A percentile compares a stretch with the other conserved stretches of the same genome.
phyloP scores from a whole-genome alignment of 148 eudicot genomes.

The Nepenthes gracilis region DNA sequence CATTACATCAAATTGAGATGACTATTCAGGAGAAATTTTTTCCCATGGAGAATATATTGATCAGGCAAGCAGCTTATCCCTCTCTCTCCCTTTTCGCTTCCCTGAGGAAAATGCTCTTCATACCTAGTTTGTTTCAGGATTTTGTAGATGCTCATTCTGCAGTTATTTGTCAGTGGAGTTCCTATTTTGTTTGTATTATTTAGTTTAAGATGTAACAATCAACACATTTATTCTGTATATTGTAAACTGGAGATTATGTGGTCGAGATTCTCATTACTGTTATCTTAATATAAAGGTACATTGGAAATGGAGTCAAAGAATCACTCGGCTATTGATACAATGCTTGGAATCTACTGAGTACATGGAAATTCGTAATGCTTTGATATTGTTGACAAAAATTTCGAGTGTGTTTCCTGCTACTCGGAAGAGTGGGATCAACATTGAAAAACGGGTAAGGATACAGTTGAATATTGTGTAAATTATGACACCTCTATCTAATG shows the following conservation, averaged over 20 bases:
- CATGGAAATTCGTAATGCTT: constrained; percentile 95
- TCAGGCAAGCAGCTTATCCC: no score
- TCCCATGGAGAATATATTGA: no score
- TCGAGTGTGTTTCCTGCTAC: constrained; percentile 92
- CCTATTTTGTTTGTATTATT: no score
- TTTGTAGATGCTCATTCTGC: no score
- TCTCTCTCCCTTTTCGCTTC: no score
- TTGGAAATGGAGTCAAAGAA: constrained; percentile 99
- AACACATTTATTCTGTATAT: no score
- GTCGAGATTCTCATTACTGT: not conserved
- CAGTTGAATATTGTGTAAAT: not conserved
- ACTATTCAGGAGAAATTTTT: no score
- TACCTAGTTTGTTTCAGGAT: no score
- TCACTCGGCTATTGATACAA: constrained; percentile 83
- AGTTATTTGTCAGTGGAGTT: no score
- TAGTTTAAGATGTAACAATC: no score
- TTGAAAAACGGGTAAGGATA: constrained; percentile 78
- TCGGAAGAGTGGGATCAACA: constrained; percentile 92
- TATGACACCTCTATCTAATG: not conserved
- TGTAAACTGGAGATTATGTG: not conserved
- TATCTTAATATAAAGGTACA: constrained; percentile 45
- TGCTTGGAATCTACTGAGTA: constrained; percentile 92
- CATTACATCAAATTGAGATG: no score
- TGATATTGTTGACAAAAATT: constrained; percentile 80
- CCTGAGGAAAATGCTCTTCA: no score